Evolutionary conservation across 192 early-diverging fungal genomes (phyloP), one percentile per base, ranked within the genome.

Genomic region (Gigaspora rosea): DNA sequence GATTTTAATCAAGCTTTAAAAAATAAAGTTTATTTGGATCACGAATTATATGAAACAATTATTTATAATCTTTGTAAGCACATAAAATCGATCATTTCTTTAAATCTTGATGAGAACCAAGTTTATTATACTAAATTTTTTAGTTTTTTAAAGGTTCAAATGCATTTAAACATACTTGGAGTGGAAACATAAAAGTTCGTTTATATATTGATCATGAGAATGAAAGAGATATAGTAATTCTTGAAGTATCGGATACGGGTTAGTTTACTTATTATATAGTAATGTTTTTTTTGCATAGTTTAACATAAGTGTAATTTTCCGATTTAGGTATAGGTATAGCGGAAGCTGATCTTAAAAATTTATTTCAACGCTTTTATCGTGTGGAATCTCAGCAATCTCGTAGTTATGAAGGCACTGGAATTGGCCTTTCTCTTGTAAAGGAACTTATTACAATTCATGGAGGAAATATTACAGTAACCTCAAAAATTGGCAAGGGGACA

Each of bases 291-390:
- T 0, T 41, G 2, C 7, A 41, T 41, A 41, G 41, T 41, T 41
- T 7, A 41, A 41, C 41, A 41, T 6, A 41, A 41, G 41, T 2
- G 3, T 41, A 6, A 41, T 41, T 41, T 41, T 41, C 0, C 7
- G 7, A 41, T 6, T 1, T 41, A 41, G 41, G 41, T 41, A 81
- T 83, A 0, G 90, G 90, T 10, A 91, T 91, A 11, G 79, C 90
- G 4, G n/a, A 68, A 5, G 78, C 83, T 9, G 76, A 91, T 35
- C 13, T 89, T 11, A 66, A 56, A 8, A 80, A 81, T 0, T 78
- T 91, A 4, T 90, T 91, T 78, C 85, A 86, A 15, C 82, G 87
- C 8, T 91, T 91, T 78, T 85, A 91, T 74, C 83, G 87, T 11
- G 82, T 90, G 13, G 86, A 90, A 56, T 83, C 80, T 56, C 78